Evolutionary conservation across 495 filamentous ascomycete genomes (phyloP), one percentile per base, ranked within the genome.

Genomic region (Podospora pseudocomata): DNA sequence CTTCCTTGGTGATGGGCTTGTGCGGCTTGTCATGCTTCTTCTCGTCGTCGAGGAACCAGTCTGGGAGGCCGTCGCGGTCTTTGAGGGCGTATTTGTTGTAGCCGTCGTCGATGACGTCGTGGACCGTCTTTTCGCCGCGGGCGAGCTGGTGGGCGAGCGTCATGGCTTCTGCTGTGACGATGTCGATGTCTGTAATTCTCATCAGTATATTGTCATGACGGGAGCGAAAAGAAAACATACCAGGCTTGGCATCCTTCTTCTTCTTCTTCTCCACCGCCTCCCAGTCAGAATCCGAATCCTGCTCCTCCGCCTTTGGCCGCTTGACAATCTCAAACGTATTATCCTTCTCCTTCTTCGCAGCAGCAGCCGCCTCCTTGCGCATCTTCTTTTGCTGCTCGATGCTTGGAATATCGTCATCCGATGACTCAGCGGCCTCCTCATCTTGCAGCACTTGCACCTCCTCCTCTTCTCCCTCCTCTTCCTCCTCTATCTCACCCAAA

Each of bases 91-190:
- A 91, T 73, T 94, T 94, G 83, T 96, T 97, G 85, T 93, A 99
- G 49, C 88, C 88, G 64, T 97, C 94, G 75, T 99, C 96, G 30
- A 94, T 78, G 2, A 97, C 78, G 73, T 96, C 91, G 62, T 87
- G 74, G 26, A 85, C 88, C 11, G 89, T 90, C 76, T 89, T 94
- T 73, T 95, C 84, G 26, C 96, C 96, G 0, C 88, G 90, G 26
- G 93, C 95, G 67, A 99, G 87, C 73, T 91, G 86, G 66, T 98
- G 95, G 2, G 95, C 95, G n/a, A 99, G 85, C 7, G 92, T 93
- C 95, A 99, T 99, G 67, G 95, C 95, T 82, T 99, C 96, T 20
- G 94, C 95, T 9, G 95, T 99, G 72, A 98, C 95, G 73, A 99
- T 97, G 77, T 97, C 92, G 81, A 99, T 97, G 70, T 97, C 93